These are phyloP conservation scores for Fraxinus angustifolia DNA, from an alignment of 305 asterid species.

Conservation along the genomic window DNA sequence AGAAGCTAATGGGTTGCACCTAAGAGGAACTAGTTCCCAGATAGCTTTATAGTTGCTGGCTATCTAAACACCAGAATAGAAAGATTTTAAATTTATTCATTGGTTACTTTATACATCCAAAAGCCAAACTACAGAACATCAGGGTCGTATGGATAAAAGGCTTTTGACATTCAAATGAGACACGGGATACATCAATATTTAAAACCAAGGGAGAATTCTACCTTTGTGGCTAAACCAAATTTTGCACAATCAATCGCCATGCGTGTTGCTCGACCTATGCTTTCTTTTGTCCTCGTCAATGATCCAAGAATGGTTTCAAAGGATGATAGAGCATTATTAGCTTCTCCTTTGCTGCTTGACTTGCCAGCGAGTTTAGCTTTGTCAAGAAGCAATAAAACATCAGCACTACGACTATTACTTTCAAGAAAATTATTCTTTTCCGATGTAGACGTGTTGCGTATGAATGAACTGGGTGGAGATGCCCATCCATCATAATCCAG, in stretches of 20 bases:
- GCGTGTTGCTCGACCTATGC: slow-evolving; percentile 83
- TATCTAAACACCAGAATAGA: not conserved
- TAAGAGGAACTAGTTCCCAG: not conserved
- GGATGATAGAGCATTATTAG: slow-evolving; percentile 46
- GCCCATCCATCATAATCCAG: slow-evolving; percentile 40
- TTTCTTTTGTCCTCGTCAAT: slow-evolving; percentile 81
- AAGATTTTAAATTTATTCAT: not conserved
- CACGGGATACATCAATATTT: slow-evolving; percentile 3
- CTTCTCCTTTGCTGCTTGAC: slow-evolving; percentile 51
- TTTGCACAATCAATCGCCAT: slow-evolving; percentile 86
- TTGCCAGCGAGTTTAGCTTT: slow-evolving; percentile 51
- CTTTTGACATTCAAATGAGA: slow-evolving; percentile 2
- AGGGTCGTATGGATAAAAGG: slow-evolving; percentile 2
- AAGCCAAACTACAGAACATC: not conserved
- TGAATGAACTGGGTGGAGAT: slow-evolving; percentile 51
- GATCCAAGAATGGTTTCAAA: slow-evolving; percentile 67
- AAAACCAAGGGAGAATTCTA: slow-evolving; percentile 30
- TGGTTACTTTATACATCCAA: not conserved
- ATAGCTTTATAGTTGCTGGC: not conserved
- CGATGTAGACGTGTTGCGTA: slow-evolving; percentile 42
- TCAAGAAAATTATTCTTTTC: slow-evolving; percentile 43
- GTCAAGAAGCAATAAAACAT: slow-evolving; percentile 45
- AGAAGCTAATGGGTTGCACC: not conserved
- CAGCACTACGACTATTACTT: slow-evolving; percentile 50
- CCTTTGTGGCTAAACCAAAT: slow-evolving; percentile 78